Evolutionary conservation across 148 eudicot genomes (phyloP), one percentile per base, ranked within the genome.

Genomic region (Fagopyrum esculentum): DNA sequence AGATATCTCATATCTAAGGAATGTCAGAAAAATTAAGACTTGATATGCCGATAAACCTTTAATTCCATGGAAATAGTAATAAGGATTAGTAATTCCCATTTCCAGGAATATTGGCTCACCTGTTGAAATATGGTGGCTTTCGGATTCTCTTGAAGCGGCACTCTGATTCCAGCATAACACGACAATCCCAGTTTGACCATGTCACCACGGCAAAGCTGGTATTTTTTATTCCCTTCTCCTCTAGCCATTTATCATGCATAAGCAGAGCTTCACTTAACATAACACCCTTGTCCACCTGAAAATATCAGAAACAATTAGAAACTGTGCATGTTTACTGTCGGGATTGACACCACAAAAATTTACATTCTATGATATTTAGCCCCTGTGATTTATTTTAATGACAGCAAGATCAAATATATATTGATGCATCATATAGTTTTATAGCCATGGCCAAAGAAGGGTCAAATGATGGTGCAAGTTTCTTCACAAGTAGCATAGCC

Each of bases 111-210:
- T 13, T 48, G 60, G 78, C 74, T 79, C 83, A 91, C 98, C 92
- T 69, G 81, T 89, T 86, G 72, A 91, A 94, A 80, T 94, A 94
- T 71, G 88, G 81, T 15, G 98, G 98, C 90, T 94, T 94, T 69
- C 80, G 75, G 47, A 94, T 87, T 71, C 82, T 87, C 81, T 94
- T 94, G 85, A 81, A 91, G 46, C 93, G 95, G 84, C 98, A 94
- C 77, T 94, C 98, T 29, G 98, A 91, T 87, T 94, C 97, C 86
- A 94, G 76, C 93, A 94, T 89, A 47, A 94, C 97, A 29, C 85
- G 81, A 73, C 98, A 94, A 83, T 94, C 98, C 98, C 98, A 94
- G 79, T 85, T 85, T 3, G 98, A 90, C 98, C 98, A 94, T 12
- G 98, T 94, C 64, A 94, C 98, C 48, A 94, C 89, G 56, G 90